Base-by-base conservation (phyloP, 2,329 filamentous ascomycete genomes). In the Monosporascus sp. region DNA sequence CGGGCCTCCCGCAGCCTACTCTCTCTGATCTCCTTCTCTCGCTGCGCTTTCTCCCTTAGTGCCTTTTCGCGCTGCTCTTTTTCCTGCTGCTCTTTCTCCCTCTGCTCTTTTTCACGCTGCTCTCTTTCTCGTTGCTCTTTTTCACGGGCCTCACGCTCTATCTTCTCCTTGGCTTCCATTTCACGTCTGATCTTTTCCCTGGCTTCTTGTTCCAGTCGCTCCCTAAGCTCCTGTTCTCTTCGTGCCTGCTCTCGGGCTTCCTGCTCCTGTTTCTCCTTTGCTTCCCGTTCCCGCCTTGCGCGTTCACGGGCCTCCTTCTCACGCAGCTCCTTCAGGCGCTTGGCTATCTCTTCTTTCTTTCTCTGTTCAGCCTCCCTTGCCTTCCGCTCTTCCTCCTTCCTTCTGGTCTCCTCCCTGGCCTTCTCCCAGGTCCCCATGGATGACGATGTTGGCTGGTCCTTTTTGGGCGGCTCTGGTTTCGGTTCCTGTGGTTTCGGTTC, bases 341-440 rank as follows among this genome's bases (percentile, higher is more conserved):
- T 77, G 37, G 78, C 73, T 3, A 77, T 70, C n/a, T 83, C 80
- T 37, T 83, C 81, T 41, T 76, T 78, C 56, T 78, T 75, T 58
- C 82, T 81, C 57, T 81, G 77, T 57, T 87, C 84, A 3, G 81
- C 82, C 57, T 48, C 47, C 22, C 20, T 37, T 48, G 20, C 47
- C 37, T 48, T 20, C 1, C 83, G 82, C 58, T 87, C 83, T 58
- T 85, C 84, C 59, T 87, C 84, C 52, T 79, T 78, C 53, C 75
- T 79, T 44, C 80, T 75, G 20, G 80, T 86, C 59, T 88, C 85
- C 63, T 89, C 85, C 51, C 85, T 75, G 3, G 84, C 85, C 65
- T 82, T 87, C 60, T 88, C 84, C 85, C 85, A 88, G 0, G 81
- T 74, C 8, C 75, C 73, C 62, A 77, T 79, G 1, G 73, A 69